Evolutionary conservation across 176 grass and related monocot species (phyloP).

Genomic region (Areca catechu): DNA sequence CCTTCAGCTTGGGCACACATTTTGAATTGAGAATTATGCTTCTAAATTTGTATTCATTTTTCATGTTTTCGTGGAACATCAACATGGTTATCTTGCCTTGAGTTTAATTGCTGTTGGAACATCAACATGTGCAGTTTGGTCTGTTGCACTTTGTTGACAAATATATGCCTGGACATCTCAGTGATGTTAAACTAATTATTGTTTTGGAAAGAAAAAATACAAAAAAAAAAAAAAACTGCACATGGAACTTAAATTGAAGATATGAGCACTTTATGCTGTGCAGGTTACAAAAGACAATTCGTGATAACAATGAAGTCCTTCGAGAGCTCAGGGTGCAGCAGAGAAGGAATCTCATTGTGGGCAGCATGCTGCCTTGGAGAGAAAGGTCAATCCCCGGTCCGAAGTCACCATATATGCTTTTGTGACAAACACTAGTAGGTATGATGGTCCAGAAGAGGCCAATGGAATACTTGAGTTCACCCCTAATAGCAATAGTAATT

Average conservation of each 20-base stretch:
- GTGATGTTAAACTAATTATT: slow-evolving; percentile 5
- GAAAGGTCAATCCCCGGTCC: slow-evolving; percentile 35
- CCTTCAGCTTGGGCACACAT: too few relatives aligned
- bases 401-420: slow-evolving; percentile 45
- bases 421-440: slow-evolving; percentile 54
- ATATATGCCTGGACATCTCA: neutral
- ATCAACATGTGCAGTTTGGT: too few relatives aligned
- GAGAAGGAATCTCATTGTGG: slow-evolving; percentile 34
- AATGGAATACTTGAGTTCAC: neutral
- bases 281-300: slow-evolving; percentile 59
- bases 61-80: too few relatives aligned
- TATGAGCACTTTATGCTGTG: neutral
- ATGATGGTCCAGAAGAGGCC: slow-evolving; percentile 22
- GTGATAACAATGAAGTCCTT: slow-evolving; percentile 43
- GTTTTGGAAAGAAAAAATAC: neutral
- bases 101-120: too few relatives aligned
- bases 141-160: slow-evolving; percentile 12
- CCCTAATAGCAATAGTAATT: neutral
- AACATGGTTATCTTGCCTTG: too few relatives aligned
- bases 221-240: neutral
- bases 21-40: too few relatives aligned
- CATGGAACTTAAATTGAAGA: slow-evolving; percentile 2
- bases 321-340: slow-evolving; percentile 30
- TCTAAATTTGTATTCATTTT: too few relatives aligned
- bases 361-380: slow-evolving; percentile 54